phyloP scores from a whole-genome alignment of 2,329 filamentous ascomycete species.

The Furcasterigmium sp. region DNA sequence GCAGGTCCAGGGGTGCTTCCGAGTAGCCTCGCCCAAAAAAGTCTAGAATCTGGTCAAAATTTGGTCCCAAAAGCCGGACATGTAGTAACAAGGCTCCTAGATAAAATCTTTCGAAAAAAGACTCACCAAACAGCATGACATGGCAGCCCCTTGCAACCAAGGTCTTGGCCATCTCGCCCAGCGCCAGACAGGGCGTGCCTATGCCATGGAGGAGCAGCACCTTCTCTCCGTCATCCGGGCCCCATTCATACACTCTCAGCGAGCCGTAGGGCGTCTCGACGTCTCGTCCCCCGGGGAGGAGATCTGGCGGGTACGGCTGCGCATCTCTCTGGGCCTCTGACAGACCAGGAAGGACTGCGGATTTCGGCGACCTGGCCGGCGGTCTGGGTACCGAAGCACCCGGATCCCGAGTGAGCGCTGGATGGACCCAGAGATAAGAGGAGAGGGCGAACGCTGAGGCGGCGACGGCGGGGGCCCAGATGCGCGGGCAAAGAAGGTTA shows the following conservation, averaged over 20 bases:
- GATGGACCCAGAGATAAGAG: slow-evolving; percentile 26
- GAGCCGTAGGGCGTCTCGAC: slow-evolving; percentile 66
- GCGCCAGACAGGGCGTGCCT: slow-evolving; percentile 67
- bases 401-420: slow-evolving; percentile 9
- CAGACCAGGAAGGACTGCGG: slow-evolving; percentile 6
- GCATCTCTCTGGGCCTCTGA: slow-evolving; percentile 22
- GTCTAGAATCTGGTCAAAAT: slow-evolving; percentile 36
- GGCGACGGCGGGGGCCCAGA: slow-evolving; percentile 10
- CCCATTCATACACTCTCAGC: slow-evolving; percentile 75
- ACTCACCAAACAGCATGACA: slow-evolving; percentile 72
- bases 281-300: slow-evolving; percentile 64
- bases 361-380: slow-evolving; percentile 9
- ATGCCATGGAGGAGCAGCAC: slow-evolving; percentile 78
- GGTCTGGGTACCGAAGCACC: slow-evolving; percentile 4
- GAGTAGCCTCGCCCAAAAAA: slow-evolving; percentile 75
- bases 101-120: too few species aligned
- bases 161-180: slow-evolving; percentile 60
- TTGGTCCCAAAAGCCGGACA: too few species aligned
- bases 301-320: slow-evolving; percentile 63
- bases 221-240: slow-evolving; percentile 64
- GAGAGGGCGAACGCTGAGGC: slow-evolving; percentile 19
- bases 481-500: not conserved
- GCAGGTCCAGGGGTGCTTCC: slow-evolving; percentile 56
- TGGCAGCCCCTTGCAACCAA: slow-evolving; percentile 63
- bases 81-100: too few species aligned